Percentiles rank a stretch among this genome's conserved stretches.
Evolutionary conservation across 495 filamentous ascomycete species (phyloP).

Genomic region (Podospora pseudoanserina): DNA sequence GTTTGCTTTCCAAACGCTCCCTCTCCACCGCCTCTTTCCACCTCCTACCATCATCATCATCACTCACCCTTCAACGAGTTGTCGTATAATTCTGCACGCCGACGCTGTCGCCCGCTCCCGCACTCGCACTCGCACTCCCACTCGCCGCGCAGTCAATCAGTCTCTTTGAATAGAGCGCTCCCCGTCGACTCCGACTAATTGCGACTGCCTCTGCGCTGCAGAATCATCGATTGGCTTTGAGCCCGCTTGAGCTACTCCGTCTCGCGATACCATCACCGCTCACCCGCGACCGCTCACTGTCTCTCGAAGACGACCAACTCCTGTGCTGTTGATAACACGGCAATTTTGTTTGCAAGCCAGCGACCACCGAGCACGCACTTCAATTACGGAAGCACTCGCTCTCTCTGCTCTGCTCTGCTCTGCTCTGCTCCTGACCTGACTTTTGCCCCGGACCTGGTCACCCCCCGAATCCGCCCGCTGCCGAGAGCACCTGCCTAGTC

Average conservation of each 20-base stretch:
- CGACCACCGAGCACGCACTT: background rate
- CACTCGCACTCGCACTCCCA: conserved; percentile 26
- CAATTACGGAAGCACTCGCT: background rate
- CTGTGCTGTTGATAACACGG: background rate
- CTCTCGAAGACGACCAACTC: conserved; percentile 8
- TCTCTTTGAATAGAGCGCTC: conserved; percentile 19
- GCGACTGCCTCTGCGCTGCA: conserved; percentile 19
- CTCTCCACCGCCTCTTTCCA: conserved; percentile 26
- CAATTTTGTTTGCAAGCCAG: background rate
- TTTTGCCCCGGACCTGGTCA: conserved; percentile 22
- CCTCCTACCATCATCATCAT: background rate
- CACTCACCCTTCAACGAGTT: conserved; percentile 7
- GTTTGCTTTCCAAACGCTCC: background rate
- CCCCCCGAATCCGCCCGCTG: conserved; percentile 12
- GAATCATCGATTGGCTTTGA: conserved; percentile 21
- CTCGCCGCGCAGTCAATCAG: conserved; percentile 25
- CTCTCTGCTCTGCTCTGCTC: background rate
- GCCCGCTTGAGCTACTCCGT: conserved; percentile 6
- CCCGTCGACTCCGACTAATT: background rate
- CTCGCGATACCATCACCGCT: conserved; percentile 1
- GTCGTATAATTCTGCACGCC: conserved; percentile 31
- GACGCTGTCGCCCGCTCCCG: conserved; percentile 29
- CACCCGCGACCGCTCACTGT: conserved; percentile 3
- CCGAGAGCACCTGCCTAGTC: conserved; percentile 22
- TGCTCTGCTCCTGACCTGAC: conserved; percentile 8